phyloP scores from a whole-genome alignment of 805 yeast species.

The Lipomyces starkeyi region DNA sequence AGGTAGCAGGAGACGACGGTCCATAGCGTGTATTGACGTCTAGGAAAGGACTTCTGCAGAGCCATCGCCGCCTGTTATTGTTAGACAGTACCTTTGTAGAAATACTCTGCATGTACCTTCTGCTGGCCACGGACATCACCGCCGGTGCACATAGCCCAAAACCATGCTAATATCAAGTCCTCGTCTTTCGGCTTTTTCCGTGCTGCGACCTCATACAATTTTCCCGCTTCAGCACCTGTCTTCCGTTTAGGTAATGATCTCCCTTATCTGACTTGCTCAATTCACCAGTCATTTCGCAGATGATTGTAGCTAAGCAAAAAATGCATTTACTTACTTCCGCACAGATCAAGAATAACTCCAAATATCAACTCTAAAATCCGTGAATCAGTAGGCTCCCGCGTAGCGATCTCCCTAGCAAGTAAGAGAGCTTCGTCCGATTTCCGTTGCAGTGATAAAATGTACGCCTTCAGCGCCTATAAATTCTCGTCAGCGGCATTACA shows the following conservation, averaged over 20 bases:
- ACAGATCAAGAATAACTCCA: constrained; percentile 27
- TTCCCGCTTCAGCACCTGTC: constrained; percentile 28
- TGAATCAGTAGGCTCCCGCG: constrained; percentile 21
- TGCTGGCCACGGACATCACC: constrained; percentile 38
- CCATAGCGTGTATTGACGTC: constrained; percentile 29
- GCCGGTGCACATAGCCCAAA: constrained; percentile 35
- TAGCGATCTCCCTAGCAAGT: constrained; percentile 24
- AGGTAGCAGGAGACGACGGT: constrained; percentile 28
- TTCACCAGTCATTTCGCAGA: not conserved
- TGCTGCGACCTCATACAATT: constrained; percentile 32
- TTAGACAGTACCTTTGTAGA: not conserved
- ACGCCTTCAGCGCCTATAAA: constrained; percentile 31
- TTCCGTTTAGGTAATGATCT: not conserved
- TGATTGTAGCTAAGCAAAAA: not conserved
- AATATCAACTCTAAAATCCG: constrained; percentile 30
- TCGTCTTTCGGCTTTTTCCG: constrained; percentile 35
- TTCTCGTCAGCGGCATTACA: not conserved
- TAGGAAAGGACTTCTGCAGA: constrained; percentile 28
- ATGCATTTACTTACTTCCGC: constrained; percentile 27
- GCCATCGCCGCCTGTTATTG: constrained; percentile 31
- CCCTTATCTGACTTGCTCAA: not conserved
- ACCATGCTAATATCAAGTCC: constrained; percentile 26
- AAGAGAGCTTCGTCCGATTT: constrained; percentile 29
- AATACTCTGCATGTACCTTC: not conserved
- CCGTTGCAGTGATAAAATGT: constrained; percentile 30